Base-by-base conservation (phyloP, 1,284 basidiomycete genomes). In the Ceratobasidium sp. region DNA sequence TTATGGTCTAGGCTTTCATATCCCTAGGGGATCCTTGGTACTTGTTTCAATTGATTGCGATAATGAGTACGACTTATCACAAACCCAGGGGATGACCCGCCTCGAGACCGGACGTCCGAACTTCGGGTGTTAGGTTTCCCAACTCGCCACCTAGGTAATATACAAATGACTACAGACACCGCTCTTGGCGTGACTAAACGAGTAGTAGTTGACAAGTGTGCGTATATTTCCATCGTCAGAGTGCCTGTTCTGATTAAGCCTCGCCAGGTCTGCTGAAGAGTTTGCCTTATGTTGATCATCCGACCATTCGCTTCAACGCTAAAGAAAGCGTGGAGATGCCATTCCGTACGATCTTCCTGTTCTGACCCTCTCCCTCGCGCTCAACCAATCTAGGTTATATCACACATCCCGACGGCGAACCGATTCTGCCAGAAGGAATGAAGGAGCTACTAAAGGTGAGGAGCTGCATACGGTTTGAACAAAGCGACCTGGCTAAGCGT, bases 131-230 rank as follows among this genome's bases (percentile, higher is more conserved):
- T 96, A 20, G 96, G 96, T 0, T 99, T 98, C 83, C 94, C 95
- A 0, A 90, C 89, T 3, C 89, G 96, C 40, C 94, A 94, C 84
- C 87, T 98, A 4, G 95, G 95, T 0, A 87, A 90, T 0, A 87
- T 96, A 0, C 98, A 99, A 84, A 99, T 99, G 97, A 99, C 97
- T 38, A 99, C 97, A 0, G 97, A 99, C 84, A 99, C 97, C 0
- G 97, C 97, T 0, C 87, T 99, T 0, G 96, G 94, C 9, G 97
- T 99, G 6, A 96, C 96, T 0, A 98, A 97, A 84, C 85, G 90
- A 1, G 93, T 98, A 17, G 93, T 97, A 0, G 87, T 94, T 79
- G 95, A 98, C 83, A 89, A 91, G 83, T 86, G 92, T 92, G 80
- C 81, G 88, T 84, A 6, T 33, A 28, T 5, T 20, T 67, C 57